Conservation (phyloP, 768 basidiomycete species). For the Leccinum imitatum region DNA sequence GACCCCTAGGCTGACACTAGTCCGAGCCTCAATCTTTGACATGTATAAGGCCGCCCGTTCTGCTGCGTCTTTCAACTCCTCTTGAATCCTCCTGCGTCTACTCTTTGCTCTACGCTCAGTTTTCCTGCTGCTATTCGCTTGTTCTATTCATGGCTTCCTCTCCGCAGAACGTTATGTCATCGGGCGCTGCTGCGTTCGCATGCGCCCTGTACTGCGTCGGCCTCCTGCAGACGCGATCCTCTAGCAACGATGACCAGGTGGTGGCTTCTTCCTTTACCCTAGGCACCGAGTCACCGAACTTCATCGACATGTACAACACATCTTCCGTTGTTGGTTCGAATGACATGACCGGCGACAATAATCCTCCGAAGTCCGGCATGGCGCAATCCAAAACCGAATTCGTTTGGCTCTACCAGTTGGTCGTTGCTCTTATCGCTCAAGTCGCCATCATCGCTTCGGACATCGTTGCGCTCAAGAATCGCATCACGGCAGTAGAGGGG, state of each 20-base stretch:
- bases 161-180: background rate
- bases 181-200: constrained; percentile 1
- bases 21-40: background rate
- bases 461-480: constrained; percentile 19
- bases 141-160: constrained; percentile 7
- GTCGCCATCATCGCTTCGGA: constrained; percentile 8
- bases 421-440: constrained; percentile 4
- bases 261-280: background rate
- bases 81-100: background rate
- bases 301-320: background rate
- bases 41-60: background rate
- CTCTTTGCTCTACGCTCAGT: background rate
- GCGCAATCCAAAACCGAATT: constrained; percentile 8
- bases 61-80: background rate
- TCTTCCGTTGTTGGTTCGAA: background rate
- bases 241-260: background rate
- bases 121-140: background rate
- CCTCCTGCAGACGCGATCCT: constrained; percentile 1
- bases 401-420: constrained; percentile 8
- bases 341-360: background rate
- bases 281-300: background rate
- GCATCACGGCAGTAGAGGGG: constrained; percentile 17
- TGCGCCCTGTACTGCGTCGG: constrained; percentile 1
- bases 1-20: background rate
- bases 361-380: background rate